phyloP scores from a whole-genome alignment of 2,329 filamentous ascomycete species.

The Ophiostoma angusticollis region DNA sequence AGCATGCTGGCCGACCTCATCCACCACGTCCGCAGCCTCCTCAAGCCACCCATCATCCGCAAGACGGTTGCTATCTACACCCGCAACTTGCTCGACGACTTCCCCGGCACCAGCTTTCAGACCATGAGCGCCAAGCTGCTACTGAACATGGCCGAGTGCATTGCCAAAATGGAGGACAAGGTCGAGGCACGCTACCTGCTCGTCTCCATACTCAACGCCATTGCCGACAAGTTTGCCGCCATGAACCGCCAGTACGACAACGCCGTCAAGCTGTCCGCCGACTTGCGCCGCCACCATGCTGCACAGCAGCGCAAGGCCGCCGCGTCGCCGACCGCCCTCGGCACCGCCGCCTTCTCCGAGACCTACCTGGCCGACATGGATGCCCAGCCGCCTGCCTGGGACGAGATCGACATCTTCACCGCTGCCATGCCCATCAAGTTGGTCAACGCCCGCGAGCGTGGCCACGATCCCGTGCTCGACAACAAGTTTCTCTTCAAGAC shows the following conservation, averaged over 20 bases:
- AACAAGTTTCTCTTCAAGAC: slow-evolving; percentile 99
- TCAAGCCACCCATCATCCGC: slow-evolving; percentile 81
- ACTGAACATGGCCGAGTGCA: slow-evolving; percentile 96
- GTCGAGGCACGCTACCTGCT: slow-evolving; percentile 88
- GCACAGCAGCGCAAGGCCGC: slow-evolving; percentile 33
- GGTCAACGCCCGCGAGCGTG: slow-evolving; percentile 77
- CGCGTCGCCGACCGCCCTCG: slow-evolving; percentile 18
- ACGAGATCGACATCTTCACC: slow-evolving; percentile 88
- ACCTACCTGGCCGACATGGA: slow-evolving; percentile 77
- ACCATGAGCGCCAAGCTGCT: slow-evolving; percentile 98
- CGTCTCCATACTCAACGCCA: slow-evolving; percentile 94
- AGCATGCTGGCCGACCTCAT: slow-evolving; percentile 98
- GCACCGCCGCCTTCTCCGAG: slow-evolving; percentile 50
- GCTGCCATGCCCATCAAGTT: slow-evolving; percentile 92
- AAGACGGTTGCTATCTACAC: slow-evolving; percentile 97
- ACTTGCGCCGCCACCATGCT: slow-evolving; percentile 67
- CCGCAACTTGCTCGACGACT: slow-evolving; percentile 86
- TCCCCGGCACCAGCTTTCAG: slow-evolving; percentile 95
- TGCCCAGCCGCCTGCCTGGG: slow-evolving; percentile 74
- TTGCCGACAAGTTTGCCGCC: slow-evolving; percentile 92
- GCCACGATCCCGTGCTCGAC: slow-evolving; percentile 80
- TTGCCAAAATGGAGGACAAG: slow-evolving; percentile 86
- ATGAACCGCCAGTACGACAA: slow-evolving; percentile 97
- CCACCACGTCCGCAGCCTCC: slow-evolving; percentile 84
- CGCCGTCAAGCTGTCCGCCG: slow-evolving; percentile 87